Conservation (phyloP, 106 monocot species). For the Xerophyta viscosa region DNA sequence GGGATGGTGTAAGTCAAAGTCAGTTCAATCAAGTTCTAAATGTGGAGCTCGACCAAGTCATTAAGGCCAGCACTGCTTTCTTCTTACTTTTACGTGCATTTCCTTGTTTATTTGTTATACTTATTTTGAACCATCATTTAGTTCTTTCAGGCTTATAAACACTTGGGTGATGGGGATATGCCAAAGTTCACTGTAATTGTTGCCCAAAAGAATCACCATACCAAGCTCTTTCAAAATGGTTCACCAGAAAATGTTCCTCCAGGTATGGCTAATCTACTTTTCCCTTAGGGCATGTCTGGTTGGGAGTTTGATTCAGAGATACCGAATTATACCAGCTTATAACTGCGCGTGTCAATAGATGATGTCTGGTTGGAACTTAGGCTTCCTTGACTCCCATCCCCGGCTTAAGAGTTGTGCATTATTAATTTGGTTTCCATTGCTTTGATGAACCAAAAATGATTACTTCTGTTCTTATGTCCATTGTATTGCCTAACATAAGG, state of each 20-base stretch:
- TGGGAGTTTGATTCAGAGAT: no score
- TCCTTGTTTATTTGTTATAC: neutral
- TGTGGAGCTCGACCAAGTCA: slow-evolving; percentile 59
- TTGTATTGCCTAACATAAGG: no score
- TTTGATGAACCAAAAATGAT: no score
- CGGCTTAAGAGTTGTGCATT: no score
- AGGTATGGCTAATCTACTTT: slow-evolving; percentile 16
- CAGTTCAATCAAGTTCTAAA: slow-evolving; percentile 71
- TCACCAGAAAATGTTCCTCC: slow-evolving; percentile 66
- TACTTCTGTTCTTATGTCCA: no score
- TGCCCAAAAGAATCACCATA: slow-evolving; percentile 76
- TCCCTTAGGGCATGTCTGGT: neutral
- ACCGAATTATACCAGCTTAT: no score
- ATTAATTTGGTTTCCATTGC: no score
- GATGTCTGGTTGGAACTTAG: no score
- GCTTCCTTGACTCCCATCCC: no score
- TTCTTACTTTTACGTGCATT: no score
- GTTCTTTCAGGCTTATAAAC: slow-evolving; percentile 40
- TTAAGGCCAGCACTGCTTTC: slow-evolving; percentile 34
- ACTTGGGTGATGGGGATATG: slow-evolving; percentile 36
- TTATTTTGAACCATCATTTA: neutral
- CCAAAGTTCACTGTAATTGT: slow-evolving; percentile 67
- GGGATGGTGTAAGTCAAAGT: slow-evolving; percentile 79
- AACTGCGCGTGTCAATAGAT: no score
- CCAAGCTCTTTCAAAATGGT: slow-evolving; percentile 51